Evolutionary conservation across 345 rosid genomes (phyloP).

Genomic region (Lepidium didymum): DNA sequence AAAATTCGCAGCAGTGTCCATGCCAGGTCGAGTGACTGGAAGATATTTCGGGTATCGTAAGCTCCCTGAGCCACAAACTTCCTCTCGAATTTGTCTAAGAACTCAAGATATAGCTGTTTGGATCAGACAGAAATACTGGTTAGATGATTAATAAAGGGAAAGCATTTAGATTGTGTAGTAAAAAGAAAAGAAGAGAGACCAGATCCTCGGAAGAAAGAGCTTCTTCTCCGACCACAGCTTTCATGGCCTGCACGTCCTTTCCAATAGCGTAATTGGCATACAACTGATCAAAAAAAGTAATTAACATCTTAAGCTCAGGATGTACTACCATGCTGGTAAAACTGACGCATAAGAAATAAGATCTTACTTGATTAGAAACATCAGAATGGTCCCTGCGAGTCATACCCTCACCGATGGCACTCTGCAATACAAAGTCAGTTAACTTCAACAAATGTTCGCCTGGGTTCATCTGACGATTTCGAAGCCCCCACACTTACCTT

Average conservation of each 20-base stretch:
- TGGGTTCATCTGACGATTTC: neutral
- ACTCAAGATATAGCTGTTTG: slow-evolving; percentile 82
- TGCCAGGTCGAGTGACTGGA: slow-evolving; percentile 92
- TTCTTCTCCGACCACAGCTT: slow-evolving; percentile 99
- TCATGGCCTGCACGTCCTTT: slow-evolving; percentile 98
- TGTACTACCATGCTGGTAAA: neutral
- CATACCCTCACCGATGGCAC: slow-evolving; percentile 98
- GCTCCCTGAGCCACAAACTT: slow-evolving; percentile 93
- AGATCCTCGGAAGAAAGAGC: slow-evolving; percentile 96
- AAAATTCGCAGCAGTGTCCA: slow-evolving; percentile 93
- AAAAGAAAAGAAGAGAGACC: slow-evolving; percentile 38
- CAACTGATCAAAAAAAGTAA: slow-evolving; percentile 37
- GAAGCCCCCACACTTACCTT: slow-evolving; percentile 44
- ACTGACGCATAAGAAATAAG: neutral
- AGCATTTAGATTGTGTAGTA: neutral
- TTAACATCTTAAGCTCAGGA: neutral
- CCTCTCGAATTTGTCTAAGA: slow-evolving; percentile 91
- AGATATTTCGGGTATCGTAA: slow-evolving; percentile 88
- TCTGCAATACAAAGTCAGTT: slow-evolving; percentile 35
- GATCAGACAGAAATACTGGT: neutral
- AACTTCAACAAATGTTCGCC: neutral
- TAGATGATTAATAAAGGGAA: neutral
- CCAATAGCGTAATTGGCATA: slow-evolving; percentile 97
- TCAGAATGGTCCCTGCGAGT: slow-evolving; percentile 88
- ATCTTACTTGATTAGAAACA: slow-evolving; percentile 83